Percentiles rank a stretch among this genome's conserved stretches.
Evolutionary conservation across 164 flowering plant genomes (phyloP).

Genomic region (Stephania japonica): DNA sequence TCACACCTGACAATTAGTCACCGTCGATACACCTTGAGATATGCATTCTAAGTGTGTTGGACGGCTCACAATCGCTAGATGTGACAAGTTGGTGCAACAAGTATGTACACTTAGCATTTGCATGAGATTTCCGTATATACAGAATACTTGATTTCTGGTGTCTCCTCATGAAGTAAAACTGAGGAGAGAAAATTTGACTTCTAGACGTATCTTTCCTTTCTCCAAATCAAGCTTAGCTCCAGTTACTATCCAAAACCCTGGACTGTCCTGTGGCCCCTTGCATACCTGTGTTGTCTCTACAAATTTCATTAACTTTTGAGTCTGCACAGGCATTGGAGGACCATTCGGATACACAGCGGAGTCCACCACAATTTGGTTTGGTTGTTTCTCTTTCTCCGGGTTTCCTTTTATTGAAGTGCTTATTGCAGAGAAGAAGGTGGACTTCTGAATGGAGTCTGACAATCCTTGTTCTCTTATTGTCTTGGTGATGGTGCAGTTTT

Average conservation of each 20-base stretch:
- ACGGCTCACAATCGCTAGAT: no score
- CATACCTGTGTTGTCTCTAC: constrained; percentile 58
- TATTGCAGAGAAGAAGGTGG: constrained; percentile 43
- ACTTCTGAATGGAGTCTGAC: constrained; percentile 33
- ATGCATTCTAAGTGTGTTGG: no score
- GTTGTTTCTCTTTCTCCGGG: constrained; percentile 29
- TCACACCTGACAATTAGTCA: no score
- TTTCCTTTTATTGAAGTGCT: constrained; percentile 34
- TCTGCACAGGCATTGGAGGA: constrained; percentile 54
- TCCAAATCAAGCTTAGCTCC: constrained; percentile 72
- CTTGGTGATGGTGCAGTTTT: constrained; percentile 20
- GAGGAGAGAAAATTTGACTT: constrained; percentile 65
- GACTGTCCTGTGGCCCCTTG: constrained; percentile 67
- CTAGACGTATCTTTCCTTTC: constrained; percentile 60
- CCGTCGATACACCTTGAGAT: no score
- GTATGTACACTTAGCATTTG: no score
- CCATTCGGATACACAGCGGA: constrained; percentile 60
- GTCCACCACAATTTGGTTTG: constrained; percentile 40
- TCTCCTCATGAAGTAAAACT: constrained; percentile 7
- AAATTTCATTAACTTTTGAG: constrained; percentile 45
- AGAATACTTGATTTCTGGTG: neutral
- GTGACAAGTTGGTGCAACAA: no score
- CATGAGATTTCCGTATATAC: neutral
- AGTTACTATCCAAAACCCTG: constrained; percentile 84
- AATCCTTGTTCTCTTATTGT: constrained; percentile 48